phyloP scores from a whole-genome alignment of 768 basidiomycete genomes.

The Russula griseocarnosa region DNA sequence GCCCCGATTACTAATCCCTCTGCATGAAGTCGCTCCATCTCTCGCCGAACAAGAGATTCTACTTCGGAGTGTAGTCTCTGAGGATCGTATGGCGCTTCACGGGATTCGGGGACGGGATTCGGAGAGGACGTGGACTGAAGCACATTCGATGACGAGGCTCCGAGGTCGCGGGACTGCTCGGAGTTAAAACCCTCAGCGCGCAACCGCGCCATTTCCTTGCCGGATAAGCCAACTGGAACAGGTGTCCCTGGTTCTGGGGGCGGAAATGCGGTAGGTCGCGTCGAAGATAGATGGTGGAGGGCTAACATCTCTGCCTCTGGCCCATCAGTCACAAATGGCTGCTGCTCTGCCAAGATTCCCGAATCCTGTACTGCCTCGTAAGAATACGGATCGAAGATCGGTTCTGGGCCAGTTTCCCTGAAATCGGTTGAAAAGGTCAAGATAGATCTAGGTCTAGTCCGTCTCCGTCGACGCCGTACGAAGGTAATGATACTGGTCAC shows the following conservation, averaged over 20 bases:
- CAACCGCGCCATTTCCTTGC: constrained; percentile 18
- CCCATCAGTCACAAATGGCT: neutral
- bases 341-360: neutral
- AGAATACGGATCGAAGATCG: neutral
- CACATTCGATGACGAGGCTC: neutral
- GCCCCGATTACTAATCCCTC: constrained; percentile 28
- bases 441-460: too few relatives aligned
- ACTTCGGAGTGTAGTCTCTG: constrained; percentile 29
- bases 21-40: constrained; percentile 27
- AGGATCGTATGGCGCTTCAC: neutral
- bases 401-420: neutral
- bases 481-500: too few relatives aligned
- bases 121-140: neutral
- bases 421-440: neutral
- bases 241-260: neutral
- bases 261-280: neutral
- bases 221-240: neutral
- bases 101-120: neutral
- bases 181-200: neutral
- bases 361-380: neutral
- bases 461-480: too few relatives aligned
- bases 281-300: neutral
- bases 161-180: neutral
- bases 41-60: constrained; percentile 29
- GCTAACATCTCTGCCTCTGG: neutral